Percentiles rank a stretch among this genome's conserved stretches.
phyloP scores from a whole-genome alignment of 139 green algal genomes.

The Zygnema circumcarinatum region DNA sequence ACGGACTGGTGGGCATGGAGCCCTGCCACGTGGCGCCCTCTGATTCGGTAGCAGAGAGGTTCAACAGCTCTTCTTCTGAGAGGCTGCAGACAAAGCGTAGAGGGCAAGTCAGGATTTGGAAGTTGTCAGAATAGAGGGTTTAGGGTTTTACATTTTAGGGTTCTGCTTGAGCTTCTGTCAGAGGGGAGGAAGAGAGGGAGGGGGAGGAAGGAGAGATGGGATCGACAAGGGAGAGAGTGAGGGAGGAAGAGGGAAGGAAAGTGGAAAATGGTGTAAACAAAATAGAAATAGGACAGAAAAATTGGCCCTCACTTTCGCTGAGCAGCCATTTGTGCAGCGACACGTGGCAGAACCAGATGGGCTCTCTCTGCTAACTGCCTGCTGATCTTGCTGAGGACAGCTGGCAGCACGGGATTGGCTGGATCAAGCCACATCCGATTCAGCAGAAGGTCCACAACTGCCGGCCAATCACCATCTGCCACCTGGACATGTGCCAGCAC shows the following conservation, averaged over 20 bases:
- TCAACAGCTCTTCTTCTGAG: not conserved
- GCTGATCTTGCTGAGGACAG: slow-evolving; percentile 18
- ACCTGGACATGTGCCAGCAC: not conserved
- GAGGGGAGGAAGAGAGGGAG: not conserved
- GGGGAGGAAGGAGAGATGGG: not conserved
- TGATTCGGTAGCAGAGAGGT: not conserved
- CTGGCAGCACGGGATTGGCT: slow-evolving; percentile 3
- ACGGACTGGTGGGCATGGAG: no score
- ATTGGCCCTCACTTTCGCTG: not conserved
- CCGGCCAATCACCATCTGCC: not conserved
- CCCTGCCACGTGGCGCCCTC: no score
- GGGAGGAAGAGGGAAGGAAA: slow-evolving; percentile 5
- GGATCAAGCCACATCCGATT: not conserved
- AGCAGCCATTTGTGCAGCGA: not conserved
- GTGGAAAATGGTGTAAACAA: no score
- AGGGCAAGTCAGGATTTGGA: no score
- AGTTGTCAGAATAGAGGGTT: no score
- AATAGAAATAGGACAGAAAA: not conserved
- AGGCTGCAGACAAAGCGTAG: no score
- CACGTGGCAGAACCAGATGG: not conserved
- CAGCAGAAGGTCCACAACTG: not conserved
- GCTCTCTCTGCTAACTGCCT: not conserved
- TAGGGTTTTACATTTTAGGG: not conserved
- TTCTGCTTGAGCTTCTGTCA: not conserved
- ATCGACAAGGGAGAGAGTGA: not conserved